phyloP scores from a whole-genome alignment of 2,329 filamentous ascomycete genomes.

The Talaromyces sp. region DNA sequence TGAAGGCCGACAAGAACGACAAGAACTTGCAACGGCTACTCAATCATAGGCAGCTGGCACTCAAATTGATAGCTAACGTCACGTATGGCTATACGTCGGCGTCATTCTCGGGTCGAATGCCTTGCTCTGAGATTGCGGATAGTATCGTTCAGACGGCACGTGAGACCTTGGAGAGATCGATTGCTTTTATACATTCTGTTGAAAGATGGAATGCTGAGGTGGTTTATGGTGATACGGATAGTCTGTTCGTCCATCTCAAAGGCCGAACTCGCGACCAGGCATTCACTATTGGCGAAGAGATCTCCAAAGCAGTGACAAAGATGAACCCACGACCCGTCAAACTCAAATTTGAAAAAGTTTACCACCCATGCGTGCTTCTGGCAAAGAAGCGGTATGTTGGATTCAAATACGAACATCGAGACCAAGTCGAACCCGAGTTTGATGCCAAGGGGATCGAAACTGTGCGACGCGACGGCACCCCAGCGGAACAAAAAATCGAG shows the following conservation, averaged over 20 bases:
- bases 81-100: constrained; percentile 98
- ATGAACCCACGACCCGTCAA: constrained; percentile 89
- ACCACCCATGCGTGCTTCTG: constrained; percentile 86
- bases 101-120: constrained; percentile 95
- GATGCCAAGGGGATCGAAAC: constrained; percentile 99
- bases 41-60: constrained; percentile 87
- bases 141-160: constrained; percentile 95
- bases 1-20: constrained; percentile 91
- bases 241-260: constrained; percentile 82
- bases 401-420: constrained; percentile 83
- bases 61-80: constrained; percentile 97
- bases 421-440: constrained; percentile 76
- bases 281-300: constrained; percentile 88
- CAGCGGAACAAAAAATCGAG: constrained; percentile 93
- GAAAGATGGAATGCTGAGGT: constrained; percentile 90
- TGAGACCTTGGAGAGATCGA: constrained; percentile 90
- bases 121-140: constrained; percentile 94
- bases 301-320: constrained; percentile 77
- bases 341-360: constrained; percentile 98
- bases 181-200: constrained; percentile 85
- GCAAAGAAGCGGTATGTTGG: constrained; percentile 98
- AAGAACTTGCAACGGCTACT: constrained; percentile 77
- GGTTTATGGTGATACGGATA: constrained; percentile 97
- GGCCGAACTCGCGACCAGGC: constrained; percentile 83
- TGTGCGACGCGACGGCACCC: constrained; percentile 87